phyloP scores from a whole-genome alignment of 2,329 filamentous ascomycete species.

The Knufia fluminis region DNA sequence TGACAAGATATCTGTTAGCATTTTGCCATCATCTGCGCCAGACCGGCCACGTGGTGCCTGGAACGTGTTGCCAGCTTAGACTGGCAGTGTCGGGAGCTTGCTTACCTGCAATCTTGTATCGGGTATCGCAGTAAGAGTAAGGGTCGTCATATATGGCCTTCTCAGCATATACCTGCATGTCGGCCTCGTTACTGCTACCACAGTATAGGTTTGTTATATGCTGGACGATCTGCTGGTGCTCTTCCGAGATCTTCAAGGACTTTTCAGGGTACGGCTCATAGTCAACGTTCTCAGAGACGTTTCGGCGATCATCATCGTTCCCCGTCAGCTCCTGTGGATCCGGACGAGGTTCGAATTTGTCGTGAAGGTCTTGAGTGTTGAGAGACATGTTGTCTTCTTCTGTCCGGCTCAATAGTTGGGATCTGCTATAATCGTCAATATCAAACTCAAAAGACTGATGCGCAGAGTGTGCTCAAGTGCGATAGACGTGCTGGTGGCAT shows the following conservation, averaged over 20 bases:
- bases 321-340: slow-evolving; percentile 20
- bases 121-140: slow-evolving; percentile 41
- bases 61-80: no score
- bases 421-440: no score
- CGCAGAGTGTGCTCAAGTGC: no score
- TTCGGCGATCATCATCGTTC: slow-evolving; percentile 21
- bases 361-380: slow-evolving; percentile 16
- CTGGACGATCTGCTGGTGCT: slow-evolving; percentile 34
- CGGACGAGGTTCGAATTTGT: slow-evolving; percentile 21
- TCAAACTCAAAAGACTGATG: no score
- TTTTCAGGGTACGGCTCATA: slow-evolving; percentile 34
- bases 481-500: no score
- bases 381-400: slow-evolving; percentile 6
- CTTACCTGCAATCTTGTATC: slow-evolving; percentile 44
- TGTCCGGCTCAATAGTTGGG: not conserved
- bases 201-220: slow-evolving; percentile 38
- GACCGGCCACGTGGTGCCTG: no score
- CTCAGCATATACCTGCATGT: slow-evolving; percentile 42
- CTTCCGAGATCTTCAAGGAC: slow-evolving; percentile 28
- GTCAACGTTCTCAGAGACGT: slow-evolving; percentile 25
- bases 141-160: slow-evolving; percentile 41
- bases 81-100: no score
- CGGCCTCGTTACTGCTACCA: slow-evolving; percentile 38
- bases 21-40: no score
- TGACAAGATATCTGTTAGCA: slow-evolving; percentile 20